phyloP scores from a whole-genome alignment of 371 early-diverging fungal genomes.

The Mucor irregularis region DNA sequence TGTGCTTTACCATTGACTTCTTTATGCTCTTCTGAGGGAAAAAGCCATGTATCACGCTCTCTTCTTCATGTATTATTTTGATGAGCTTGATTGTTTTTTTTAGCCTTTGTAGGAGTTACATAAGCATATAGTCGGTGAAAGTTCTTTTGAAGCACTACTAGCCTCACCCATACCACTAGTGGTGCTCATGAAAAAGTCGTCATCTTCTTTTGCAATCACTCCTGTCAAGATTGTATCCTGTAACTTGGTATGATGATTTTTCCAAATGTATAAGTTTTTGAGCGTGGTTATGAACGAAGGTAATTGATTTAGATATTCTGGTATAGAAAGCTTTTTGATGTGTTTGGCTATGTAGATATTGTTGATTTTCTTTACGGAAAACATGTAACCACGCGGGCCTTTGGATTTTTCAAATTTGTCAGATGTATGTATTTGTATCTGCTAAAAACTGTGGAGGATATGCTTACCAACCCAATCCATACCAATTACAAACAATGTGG shows the following conservation, averaged over 20 bases:
- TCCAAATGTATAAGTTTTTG: slow-evolving; percentile 22
- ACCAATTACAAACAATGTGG: too few relatives aligned
- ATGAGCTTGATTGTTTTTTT: slow-evolving; percentile 20
- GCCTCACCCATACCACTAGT: slow-evolving; percentile 18
- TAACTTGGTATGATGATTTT: slow-evolving; percentile 23
- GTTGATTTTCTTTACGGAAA: slow-evolving; percentile 21
- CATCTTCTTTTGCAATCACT: slow-evolving; percentile 21
- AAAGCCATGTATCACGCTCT: background rate
- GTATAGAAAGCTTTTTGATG: slow-evolving; percentile 19
- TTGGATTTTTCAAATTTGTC: slow-evolving; percentile 16
- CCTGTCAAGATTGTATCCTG: slow-evolving; percentile 21
- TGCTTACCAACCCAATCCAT: slow-evolving; percentile 18
- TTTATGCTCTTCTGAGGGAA: too few relatives aligned
- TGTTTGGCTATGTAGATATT: slow-evolving; percentile 21
- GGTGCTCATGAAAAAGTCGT: slow-evolving; percentile 16
- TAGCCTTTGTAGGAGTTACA: slow-evolving; percentile 20
- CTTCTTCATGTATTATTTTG: slow-evolving; percentile 18
- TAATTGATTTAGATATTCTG: slow-evolving; percentile 24
- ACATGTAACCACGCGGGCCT: slow-evolving; percentile 23
- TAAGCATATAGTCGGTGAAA: slow-evolving; percentile 20
- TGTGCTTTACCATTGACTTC: too few relatives aligned
- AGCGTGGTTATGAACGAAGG: slow-evolving; percentile 24
- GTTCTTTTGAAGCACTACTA: slow-evolving; percentile 22
- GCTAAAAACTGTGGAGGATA: slow-evolving; percentile 17
- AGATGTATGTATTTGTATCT: slow-evolving; percentile 16